A percentile compares a stretch with the other conserved stretches of the same genome.
phyloP scores from a whole-genome alignment of 176 grass and related monocot species.

The Lolium multiflorum region DNA sequence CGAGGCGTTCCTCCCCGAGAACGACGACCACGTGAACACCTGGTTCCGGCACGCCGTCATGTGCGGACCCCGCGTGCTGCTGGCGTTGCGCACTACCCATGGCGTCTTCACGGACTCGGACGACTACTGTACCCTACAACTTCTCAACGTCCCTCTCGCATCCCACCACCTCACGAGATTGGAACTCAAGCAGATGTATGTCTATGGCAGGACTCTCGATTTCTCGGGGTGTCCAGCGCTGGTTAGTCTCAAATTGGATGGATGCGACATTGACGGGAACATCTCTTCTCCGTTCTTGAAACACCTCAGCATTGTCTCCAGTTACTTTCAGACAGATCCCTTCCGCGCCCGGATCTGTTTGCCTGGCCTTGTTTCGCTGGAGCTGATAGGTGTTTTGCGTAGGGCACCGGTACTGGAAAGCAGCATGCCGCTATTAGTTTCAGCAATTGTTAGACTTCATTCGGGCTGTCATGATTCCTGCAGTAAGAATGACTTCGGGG shows the following conservation, averaged over 20 bases:
- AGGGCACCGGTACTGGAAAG: neutral
- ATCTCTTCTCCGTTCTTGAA: neutral
- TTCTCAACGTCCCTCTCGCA: neutral
- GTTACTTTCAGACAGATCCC: neutral
- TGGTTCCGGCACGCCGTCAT: slow-evolving; percentile 12
- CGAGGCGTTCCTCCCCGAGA: neutral
- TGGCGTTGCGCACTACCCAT: neutral
- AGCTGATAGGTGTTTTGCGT: neutral
- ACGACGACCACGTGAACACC: neutral
- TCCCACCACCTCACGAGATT: neutral
- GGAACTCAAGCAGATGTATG: neutral
- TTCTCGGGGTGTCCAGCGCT: neutral
- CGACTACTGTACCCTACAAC: neutral
- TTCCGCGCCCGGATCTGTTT: neutral
- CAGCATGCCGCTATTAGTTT: neutral
- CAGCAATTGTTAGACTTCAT: neutral
- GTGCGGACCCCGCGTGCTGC: neutral
- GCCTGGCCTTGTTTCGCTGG: neutral
- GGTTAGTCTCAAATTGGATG: neutral
- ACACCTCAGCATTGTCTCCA: neutral
- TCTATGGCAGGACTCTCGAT: neutral
- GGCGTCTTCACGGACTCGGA: neutral
- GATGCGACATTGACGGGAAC: neutral
- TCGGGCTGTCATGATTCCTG: neutral
- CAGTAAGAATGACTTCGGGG: neutral